phyloP scores from a whole-genome alignment of 106 monocot genomes.

The Dendrobium nobile region DNA sequence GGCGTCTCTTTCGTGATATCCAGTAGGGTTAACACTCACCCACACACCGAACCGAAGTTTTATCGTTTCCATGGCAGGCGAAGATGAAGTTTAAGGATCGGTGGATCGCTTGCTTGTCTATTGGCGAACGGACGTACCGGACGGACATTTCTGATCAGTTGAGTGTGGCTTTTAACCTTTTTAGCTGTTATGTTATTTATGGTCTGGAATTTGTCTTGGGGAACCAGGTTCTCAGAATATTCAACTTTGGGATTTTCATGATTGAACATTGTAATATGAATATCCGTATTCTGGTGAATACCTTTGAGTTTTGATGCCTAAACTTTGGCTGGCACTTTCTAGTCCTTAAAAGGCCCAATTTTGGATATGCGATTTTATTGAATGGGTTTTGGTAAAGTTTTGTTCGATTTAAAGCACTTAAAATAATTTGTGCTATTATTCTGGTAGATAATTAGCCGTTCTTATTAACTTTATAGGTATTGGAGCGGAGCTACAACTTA shows the following conservation, averaged over 20 bases:
- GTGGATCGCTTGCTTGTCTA: slow-evolving; percentile 75
- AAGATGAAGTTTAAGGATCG: slow-evolving; percentile 78
- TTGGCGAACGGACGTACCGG: slow-evolving; percentile 77
- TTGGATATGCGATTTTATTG: not conserved
- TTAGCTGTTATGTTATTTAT: not conserved
- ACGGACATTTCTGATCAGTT: slow-evolving; percentile 69
- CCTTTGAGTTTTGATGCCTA: not conserved
- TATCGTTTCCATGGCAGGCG: slow-evolving; percentile 35
- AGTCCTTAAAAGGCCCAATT: not conserved
- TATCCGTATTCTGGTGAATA: not conserved
- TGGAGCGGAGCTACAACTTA: not conserved
- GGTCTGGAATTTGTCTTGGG: not conserved
- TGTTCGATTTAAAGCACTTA: not conserved
- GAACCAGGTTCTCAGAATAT: not conserved
- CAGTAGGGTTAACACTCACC: not conserved
- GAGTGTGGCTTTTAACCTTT: slow-evolving; percentile 20
- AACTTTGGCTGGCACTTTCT: not conserved
- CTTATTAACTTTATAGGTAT: not conserved
- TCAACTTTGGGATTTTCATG: not conserved
- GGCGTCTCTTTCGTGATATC: not conserved
- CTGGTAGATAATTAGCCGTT: not conserved
- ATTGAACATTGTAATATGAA: not conserved
- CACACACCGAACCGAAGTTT: not conserved
- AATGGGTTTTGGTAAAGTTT: not conserved
- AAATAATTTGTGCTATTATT: not conserved